Conservation (phyloP, 1,139 yeast genomes). For the Candida pseudocylindracea region DNA sequence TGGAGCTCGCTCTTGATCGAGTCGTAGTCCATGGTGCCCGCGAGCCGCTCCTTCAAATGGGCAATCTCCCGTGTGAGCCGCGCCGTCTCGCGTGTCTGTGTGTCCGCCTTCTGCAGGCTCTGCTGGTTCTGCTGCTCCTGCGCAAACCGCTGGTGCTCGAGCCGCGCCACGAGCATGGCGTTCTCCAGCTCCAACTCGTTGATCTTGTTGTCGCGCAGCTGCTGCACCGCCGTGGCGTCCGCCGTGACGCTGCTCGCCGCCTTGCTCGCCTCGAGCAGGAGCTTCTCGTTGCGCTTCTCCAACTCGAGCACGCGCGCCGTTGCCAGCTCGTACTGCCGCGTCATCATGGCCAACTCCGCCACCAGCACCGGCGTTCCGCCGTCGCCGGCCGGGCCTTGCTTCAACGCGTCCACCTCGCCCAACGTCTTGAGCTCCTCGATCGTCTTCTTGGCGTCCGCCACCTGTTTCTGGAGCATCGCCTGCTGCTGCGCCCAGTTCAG, state of each 20-base stretch:
- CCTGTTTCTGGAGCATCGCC: constrained; percentile 16
- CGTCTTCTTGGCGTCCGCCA: constrained; percentile 22
- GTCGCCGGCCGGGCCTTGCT: constrained; percentile 7
- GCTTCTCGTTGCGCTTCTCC: constrained; percentile 57
- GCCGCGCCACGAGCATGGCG: constrained; percentile 35
- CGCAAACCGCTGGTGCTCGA: constrained; percentile 25
- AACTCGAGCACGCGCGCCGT: constrained; percentile 48
- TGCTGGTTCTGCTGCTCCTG: constrained; percentile 12
- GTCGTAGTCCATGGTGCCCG: constrained; percentile 39
- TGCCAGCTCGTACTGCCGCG: constrained; percentile 54
- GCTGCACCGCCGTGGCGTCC: constrained; percentile 10
- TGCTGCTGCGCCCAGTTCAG: constrained; percentile 35
- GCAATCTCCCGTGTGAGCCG: constrained; percentile 27
- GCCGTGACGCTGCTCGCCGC: constrained; percentile 18
- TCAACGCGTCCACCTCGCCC: constrained; percentile 29
- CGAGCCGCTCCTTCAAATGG: constrained; percentile 21
- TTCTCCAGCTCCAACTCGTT: constrained; percentile 46
- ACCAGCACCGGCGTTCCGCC: constrained; percentile 14
- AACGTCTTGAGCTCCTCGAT: constrained; percentile 31
- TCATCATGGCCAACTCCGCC: constrained; percentile 40
- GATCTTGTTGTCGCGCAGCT: constrained; percentile 17
- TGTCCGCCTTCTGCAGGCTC: constrained; percentile 11
- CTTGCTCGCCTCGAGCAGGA: constrained; percentile 37
- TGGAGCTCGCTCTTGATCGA: constrained; percentile 56
- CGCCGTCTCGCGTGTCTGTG: constrained; percentile 20